Base-by-base conservation (phyloP, 371 early-diverging fungal species). In the Paraphysoderma sedebokerense region DNA sequence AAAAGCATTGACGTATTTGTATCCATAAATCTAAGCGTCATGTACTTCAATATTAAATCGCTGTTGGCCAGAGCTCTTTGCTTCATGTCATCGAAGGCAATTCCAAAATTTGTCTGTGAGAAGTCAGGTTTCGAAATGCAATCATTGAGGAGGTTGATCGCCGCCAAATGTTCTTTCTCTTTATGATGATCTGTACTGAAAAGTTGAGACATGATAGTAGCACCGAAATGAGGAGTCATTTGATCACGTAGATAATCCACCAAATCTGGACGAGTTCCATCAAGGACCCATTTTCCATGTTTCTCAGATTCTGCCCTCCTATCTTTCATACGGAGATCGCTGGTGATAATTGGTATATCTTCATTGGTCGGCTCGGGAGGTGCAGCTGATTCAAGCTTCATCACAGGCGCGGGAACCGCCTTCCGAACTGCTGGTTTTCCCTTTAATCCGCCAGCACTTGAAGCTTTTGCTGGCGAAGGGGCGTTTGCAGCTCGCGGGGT, bases 1-100 rank as follows among this genome's bases (percentile, higher is more conserved):
- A 89, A 65, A 31, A 82, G 57, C 60, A 85, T 81, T 42, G 75
- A 79, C 1, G 91, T 87, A 50, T 77, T 82, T n/a, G 86, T 84
- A 49, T 90, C 91, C 57, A 75, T 81, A 65, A 89, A 79, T 13
- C 91, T 77, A 22, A 90, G 59, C 13, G 87, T 82, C 39, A 85
- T 37, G 51, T 88, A 89, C 52, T 87, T 87, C 32, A 90, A 61
- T 29, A 89, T 57, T 13, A 89, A 49, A 52, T 90, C 91, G 1
- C 75, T 59, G 59, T 76, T 75, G 27, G 74, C 75, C 12, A 83
- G 52, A 46, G 62, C 73, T 13, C 82, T 70, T 22, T 53, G 46
- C 35, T 57, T 66, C 46, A 72, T 53, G 12, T 79, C 76, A 0
- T 58, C 49, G 37, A 47, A 61, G 4, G 67, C 67, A 7, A 82